Evolutionary conservation across 2,329 filamentous ascomycete species (phyloP), one percentile per base, ranked within the genome.

Genomic region (Phyllosticta paracitricarpa): DNA sequence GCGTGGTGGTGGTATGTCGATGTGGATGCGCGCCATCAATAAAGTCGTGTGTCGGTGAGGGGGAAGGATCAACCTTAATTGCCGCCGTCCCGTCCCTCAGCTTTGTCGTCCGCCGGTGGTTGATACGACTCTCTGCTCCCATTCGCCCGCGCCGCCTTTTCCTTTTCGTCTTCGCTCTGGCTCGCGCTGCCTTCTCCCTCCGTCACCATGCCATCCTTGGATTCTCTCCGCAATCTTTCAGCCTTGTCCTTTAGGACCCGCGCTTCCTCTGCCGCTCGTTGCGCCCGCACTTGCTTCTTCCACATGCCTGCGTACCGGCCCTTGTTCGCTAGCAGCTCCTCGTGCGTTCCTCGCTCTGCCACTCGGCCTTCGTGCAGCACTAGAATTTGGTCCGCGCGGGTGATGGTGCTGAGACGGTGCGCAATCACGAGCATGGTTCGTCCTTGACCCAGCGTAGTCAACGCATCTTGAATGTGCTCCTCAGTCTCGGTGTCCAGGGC

Each of bases 391-490:
- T 83, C 81, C 51, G 81, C 81, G 66, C 78, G 77, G 26, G 77
- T 80, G 64, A 83, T 81, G 17, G 81, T 83, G 62, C 79, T 81
- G 26, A 83, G 74, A 51, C 81, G 77, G 78, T 85, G 91, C 78
- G 94, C 94, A 76, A 99, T 97, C 58, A 97, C 91, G 63, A 99
- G 84, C 78, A 97, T 87, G 1, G 94, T 99, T 55, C 94, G 88
- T 57, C 91, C 92, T 66, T 88, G 81, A 17, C 90, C 89, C 55
- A 97, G 84, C 14, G 84, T 90, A 62, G 86, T 86, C 33, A 99
- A 83, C 40, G 92, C 91, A 63, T 88, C 84, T 74, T 97, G 92
- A 63, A 97, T 96, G 71, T 95, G 89, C 72, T 95, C 89, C 73
- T 97, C 92, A 0, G 92, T 97, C 66, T 94, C 89, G 0, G 90